Evolutionary conservation across 2,329 filamentous ascomycete genomes (phyloP).

Genomic region (Colletotrichum chlorophyti): DNA sequence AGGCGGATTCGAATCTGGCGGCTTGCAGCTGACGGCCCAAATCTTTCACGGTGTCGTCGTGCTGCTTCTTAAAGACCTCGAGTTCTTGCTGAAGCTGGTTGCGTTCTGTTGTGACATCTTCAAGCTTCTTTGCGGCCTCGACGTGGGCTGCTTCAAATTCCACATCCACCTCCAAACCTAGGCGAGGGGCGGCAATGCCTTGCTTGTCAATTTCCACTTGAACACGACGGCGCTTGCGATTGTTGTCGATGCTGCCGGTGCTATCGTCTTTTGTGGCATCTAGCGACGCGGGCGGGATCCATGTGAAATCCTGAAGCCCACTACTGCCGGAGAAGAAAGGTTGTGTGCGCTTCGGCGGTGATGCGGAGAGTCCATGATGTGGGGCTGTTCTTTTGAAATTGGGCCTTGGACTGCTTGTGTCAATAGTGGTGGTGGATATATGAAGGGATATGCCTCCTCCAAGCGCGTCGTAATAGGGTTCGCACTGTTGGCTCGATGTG

Average conservation of each 20-base stretch:
- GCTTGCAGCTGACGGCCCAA: neutral
- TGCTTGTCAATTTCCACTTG: conserved; percentile 9
- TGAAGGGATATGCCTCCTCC: too few relatives aligned
- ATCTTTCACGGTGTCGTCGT: neutral
- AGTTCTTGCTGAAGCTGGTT: neutral
- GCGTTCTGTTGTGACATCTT: neutral
- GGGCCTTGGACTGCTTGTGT: too few relatives aligned
- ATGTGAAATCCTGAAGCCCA: too few relatives aligned
- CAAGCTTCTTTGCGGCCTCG: conserved; percentile 2
- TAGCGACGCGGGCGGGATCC: neutral
- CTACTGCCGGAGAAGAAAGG: too few relatives aligned
- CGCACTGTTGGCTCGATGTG: too few relatives aligned
- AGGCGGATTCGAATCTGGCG: neutral
- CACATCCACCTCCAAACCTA: neutral
- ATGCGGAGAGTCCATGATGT: too few relatives aligned
- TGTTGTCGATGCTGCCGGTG: neutral
- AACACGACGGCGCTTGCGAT: conserved; percentile 6
- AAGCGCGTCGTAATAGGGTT: too few relatives aligned
- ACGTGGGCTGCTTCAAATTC: conserved; percentile 1
- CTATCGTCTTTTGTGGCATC: neutral
- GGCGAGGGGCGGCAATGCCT: neutral
- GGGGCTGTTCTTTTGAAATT: too few relatives aligned
- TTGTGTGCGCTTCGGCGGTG: too few relatives aligned
- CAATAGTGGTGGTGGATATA: too few relatives aligned
- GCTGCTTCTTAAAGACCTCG: neutral